These are phyloP conservation scores for Phytophthora citricola DNA, from an alignment of 352 stramenopile species.

Conservation along the genomic window DNA sequence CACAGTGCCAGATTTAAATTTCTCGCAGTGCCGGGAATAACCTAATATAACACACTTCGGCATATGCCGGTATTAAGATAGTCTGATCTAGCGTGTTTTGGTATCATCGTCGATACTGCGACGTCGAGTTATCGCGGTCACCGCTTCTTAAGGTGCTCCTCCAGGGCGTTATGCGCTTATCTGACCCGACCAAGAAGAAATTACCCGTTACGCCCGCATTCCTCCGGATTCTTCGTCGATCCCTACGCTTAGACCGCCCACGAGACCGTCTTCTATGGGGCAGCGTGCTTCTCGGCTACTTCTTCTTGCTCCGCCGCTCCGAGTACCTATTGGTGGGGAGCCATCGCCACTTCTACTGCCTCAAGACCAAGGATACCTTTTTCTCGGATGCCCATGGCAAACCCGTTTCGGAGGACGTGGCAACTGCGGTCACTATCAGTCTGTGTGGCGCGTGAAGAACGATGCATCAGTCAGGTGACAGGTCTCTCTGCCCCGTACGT, in stretches of 20 bases:
- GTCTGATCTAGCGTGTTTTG: neutral
- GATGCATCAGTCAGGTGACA: no score
- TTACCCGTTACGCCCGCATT: no score
- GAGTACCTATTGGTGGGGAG: neutral
- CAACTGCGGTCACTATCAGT: no score
- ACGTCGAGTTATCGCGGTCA: neutral
- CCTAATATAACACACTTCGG: no score
- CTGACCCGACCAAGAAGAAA: no score
- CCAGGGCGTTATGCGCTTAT: neutral
- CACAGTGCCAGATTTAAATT: no score
- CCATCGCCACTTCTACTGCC: neutral
- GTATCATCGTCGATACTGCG: constrained; percentile 1
- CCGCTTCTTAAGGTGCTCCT: neutral
- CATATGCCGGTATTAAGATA: no score
- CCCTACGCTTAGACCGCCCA: neutral
- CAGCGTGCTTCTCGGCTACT: constrained; percentile 1
- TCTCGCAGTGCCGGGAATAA: no score
- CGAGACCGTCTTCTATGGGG: neutral
- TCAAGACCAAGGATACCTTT: neutral
- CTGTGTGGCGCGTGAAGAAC: no score
- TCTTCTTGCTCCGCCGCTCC: neutral
- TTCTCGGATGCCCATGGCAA: no score
- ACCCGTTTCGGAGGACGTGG: no score
- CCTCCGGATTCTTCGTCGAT: neutral
- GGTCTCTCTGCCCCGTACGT: no score